A percentile compares a stretch with the other conserved stretches of the same genome.
These are phyloP conservation scores for Hyphopichia fennica DNA, from an alignment of 1,139 yeast species.

Conservation along the genomic window DNA sequence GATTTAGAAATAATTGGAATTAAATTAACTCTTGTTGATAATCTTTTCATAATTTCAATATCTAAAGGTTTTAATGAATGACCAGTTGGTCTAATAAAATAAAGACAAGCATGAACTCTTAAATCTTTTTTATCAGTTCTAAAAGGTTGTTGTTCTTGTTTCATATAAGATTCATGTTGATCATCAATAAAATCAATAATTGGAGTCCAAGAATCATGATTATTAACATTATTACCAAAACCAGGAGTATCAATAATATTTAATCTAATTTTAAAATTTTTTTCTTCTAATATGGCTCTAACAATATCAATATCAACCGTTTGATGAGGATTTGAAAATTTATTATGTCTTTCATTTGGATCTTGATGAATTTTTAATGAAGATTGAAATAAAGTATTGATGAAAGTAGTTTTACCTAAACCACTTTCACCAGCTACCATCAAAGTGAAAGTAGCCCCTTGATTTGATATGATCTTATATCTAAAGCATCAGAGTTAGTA, in stretches of 20 bases:
- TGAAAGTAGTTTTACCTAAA: slow-evolving; percentile 88
- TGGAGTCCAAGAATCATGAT: slow-evolving; percentile 91
- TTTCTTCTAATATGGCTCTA: slow-evolving; percentile 90
- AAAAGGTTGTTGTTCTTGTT: slow-evolving; percentile 93
- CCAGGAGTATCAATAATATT: slow-evolving; percentile 97
- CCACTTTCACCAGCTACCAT: slow-evolving; percentile 98
- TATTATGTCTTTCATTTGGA: slow-evolving; percentile 64
- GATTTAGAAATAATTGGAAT: slow-evolving; percentile 95
- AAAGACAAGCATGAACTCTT: slow-evolving; percentile 93
- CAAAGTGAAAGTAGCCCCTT: slow-evolving; percentile 86
- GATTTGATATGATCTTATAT: slow-evolving; percentile 83
- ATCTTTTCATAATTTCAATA: slow-evolving; percentile 86
- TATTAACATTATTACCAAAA: slow-evolving; percentile 94
- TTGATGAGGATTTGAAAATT: slow-evolving; percentile 63
- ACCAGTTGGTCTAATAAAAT: slow-evolving; percentile 95
- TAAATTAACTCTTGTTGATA: slow-evolving; percentile 85
- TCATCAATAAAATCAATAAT: slow-evolving; percentile 93
- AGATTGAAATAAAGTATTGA: slow-evolving; percentile 87
- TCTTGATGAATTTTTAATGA: slow-evolving; percentile 65
- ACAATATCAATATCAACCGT: slow-evolving; percentile 91
- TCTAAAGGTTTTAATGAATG: slow-evolving; percentile 93
- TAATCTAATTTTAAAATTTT: slow-evolving; percentile 79
- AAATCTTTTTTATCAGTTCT: slow-evolving; percentile 72
- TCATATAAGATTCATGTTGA: slow-evolving; percentile 92
- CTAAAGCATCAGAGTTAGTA: slow-evolving; percentile 30